phyloP scores from a whole-genome alignment of 2,329 filamentous ascomycete genomes.

The Coniosporium uncinatum region DNA sequence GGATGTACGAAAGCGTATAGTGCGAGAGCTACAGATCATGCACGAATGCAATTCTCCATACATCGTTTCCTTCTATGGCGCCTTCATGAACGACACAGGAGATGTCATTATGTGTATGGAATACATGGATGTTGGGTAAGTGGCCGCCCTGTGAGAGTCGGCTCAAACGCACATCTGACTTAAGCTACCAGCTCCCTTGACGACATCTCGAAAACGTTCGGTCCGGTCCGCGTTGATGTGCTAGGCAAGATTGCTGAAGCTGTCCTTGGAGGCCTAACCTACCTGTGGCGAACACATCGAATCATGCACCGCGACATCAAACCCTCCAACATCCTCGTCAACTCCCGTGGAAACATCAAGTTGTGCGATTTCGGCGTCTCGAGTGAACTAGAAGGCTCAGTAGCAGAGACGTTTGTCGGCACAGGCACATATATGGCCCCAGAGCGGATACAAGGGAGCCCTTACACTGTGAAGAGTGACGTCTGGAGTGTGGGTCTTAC shows the following conservation, averaged over 20 bases:
- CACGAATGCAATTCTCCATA: slow-evolving; percentile 96
- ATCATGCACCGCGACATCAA: slow-evolving; percentile 99
- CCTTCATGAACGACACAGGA: slow-evolving; percentile 93
- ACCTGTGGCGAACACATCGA: slow-evolving; percentile 91
- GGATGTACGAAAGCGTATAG: slow-evolving; percentile 93
- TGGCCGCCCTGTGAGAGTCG: slow-evolving; percentile 14
- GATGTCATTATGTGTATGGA: slow-evolving; percentile 99
- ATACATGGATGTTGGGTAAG: slow-evolving; percentile 98
- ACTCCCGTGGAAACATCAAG: slow-evolving; percentile 92
- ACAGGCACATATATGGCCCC: slow-evolving; percentile 99
- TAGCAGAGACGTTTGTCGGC: slow-evolving; percentile 96
- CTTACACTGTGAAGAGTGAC: slow-evolving; percentile 97
- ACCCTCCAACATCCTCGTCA: slow-evolving; percentile 94
- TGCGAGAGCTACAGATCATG: slow-evolving; percentile 97
- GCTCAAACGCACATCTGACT: neutral
- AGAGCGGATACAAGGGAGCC: slow-evolving; percentile 93
- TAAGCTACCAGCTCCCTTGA: slow-evolving; percentile 68
- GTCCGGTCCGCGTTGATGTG: slow-evolving; percentile 92
- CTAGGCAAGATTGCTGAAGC: slow-evolving; percentile 97
- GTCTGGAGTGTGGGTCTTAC: slow-evolving; percentile 97
- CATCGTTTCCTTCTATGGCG: slow-evolving; percentile 97
- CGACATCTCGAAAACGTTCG: slow-evolving; percentile 89
- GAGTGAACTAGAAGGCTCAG: slow-evolving; percentile 94
- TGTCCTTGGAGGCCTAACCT: slow-evolving; percentile 87
- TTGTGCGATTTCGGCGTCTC: slow-evolving; percentile 99